Percentiles rank a stretch among this genome's conserved stretches.
Evolutionary conservation across 2,329 filamentous ascomycete genomes (phyloP).

Genomic region (Colletotrichum musae): DNA sequence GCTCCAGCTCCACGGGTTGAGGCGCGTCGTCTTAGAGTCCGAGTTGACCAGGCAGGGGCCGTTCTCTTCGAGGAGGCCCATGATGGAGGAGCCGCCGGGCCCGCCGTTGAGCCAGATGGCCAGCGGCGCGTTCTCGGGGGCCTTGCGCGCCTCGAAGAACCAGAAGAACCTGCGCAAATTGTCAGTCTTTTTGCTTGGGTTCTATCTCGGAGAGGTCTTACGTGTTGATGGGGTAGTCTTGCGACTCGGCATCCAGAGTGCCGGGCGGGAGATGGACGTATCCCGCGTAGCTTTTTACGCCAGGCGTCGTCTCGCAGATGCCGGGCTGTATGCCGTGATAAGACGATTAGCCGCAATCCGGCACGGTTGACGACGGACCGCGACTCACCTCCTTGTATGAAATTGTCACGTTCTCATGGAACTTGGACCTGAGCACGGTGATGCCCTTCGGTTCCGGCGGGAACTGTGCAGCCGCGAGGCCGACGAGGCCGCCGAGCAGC

Average conservation of each 20-base stretch:
- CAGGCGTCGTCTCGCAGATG: conserved; percentile 69
- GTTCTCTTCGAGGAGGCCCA: conserved; percentile 62
- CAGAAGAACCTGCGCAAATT: conserved; percentile 43
- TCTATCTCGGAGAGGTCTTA: conserved; percentile 47
- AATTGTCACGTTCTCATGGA: conserved; percentile 73
- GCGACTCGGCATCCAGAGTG: conserved; percentile 58
- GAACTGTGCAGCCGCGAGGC: conserved; percentile 48
- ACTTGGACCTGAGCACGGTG: conserved; percentile 69
- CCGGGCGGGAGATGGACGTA: conserved; percentile 71
- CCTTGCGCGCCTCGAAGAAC: conserved; percentile 49
- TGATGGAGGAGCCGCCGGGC: conserved; percentile 66
- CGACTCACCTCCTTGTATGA: conserved; percentile 69
- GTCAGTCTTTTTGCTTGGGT: neutral
- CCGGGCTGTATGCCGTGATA: conserved; percentile 61
- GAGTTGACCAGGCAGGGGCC: conserved; percentile 59
- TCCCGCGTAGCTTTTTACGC: conserved; percentile 75
- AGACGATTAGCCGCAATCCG: neutral
- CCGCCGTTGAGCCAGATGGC: conserved; percentile 70
- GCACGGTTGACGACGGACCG: neutral
- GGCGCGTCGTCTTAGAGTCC: conserved; percentile 59
- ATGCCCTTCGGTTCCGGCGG: conserved; percentile 51
- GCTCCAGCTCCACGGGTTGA: conserved; percentile 71
- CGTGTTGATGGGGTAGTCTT: conserved; percentile 62
- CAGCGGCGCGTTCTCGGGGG: conserved; percentile 56
- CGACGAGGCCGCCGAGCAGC: conserved; percentile 42